phyloP scores from a whole-genome alignment of 345 rosid species.

The Anastatica hierochuntica region DNA sequence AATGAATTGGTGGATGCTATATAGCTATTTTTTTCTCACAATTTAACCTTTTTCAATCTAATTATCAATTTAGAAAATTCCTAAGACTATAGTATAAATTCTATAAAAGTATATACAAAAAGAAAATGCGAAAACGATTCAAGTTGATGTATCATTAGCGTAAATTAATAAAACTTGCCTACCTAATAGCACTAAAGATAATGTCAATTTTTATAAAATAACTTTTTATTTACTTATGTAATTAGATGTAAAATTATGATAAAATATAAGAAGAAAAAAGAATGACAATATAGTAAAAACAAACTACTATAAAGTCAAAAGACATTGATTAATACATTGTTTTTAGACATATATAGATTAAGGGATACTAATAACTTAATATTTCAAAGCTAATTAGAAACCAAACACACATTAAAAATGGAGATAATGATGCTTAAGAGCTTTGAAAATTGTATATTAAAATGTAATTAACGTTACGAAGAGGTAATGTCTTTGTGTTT shows the following conservation, averaged over 20 bases:
- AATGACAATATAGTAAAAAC: neutral
- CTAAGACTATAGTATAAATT: slow-evolving; percentile 1
- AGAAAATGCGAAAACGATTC: neutral
- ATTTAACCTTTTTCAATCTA: neutral
- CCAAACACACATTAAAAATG: too few species aligned
- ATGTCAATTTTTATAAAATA: neutral
- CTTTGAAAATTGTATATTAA: neutral
- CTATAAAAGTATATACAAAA: neutral
- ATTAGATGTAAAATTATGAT: too few species aligned
- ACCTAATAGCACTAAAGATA: slow-evolving; percentile 7
- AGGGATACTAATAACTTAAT: slow-evolving; percentile 14
- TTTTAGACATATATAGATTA: slow-evolving; percentile 1
- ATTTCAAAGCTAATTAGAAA: slow-evolving; percentile 5
- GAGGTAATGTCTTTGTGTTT: slow-evolving; percentile 16
- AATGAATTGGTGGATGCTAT: neutral
- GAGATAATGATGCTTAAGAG: slow-evolving; percentile 23
- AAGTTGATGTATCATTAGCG: slow-evolving; percentile 5
- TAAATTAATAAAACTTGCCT: slow-evolving; percentile 5
- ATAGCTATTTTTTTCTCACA: neutral
- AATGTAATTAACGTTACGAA: slow-evolving; percentile 11
- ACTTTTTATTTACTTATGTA: too few species aligned
- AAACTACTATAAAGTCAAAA: neutral
- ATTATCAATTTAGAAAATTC: slow-evolving; percentile 14
- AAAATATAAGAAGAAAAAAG: neutral
- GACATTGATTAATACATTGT: slow-evolving; percentile 6